phyloP scores from a whole-genome alignment of 2,329 filamentous ascomycete genomes.

The Aspergillus viridinutans region DNA sequence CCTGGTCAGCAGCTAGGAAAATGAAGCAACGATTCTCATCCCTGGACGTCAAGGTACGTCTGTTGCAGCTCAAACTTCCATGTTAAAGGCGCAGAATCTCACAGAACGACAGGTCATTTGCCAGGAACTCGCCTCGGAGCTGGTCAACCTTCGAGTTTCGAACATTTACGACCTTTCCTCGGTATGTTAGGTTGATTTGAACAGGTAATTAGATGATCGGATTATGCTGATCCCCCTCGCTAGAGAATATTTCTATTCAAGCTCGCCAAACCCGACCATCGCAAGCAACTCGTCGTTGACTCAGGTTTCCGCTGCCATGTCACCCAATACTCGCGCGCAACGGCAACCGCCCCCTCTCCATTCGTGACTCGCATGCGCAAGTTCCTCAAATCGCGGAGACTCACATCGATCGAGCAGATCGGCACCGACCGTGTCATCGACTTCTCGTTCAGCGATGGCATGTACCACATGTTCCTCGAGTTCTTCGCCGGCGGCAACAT shows the following conservation, averaged over 20 bases:
- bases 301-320: conserved; percentile 94
- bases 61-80: neutral
- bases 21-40: conserved; percentile 60
- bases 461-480: conserved; percentile 82
- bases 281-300: conserved; percentile 87
- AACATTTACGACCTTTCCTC: conserved; percentile 97
- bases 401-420: conserved; percentile 77
- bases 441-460: conserved; percentile 86
- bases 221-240: neutral
- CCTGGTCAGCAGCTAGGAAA: conserved; percentile 16
- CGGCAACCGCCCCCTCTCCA: conserved; percentile 74
- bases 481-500: conserved; percentile 97
- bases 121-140: conserved; percentile 76
- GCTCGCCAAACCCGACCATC: conserved; percentile 82
- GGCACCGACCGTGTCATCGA: conserved; percentile 93
- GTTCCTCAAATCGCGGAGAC: conserved; percentile 76
- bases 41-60: conserved; percentile 51
- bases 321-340: conserved; percentile 83
- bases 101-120: conserved; percentile 70
- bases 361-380: conserved; percentile 87
- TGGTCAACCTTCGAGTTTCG: conserved; percentile 75
- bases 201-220: neutral
- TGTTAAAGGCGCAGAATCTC: neutral
- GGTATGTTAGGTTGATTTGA: conserved; percentile 33
- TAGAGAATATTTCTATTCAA: conserved; percentile 90